phyloP scores from a whole-genome alignment of 129 eudicot species.

The Chrysanthemum lavandulifolium region DNA sequence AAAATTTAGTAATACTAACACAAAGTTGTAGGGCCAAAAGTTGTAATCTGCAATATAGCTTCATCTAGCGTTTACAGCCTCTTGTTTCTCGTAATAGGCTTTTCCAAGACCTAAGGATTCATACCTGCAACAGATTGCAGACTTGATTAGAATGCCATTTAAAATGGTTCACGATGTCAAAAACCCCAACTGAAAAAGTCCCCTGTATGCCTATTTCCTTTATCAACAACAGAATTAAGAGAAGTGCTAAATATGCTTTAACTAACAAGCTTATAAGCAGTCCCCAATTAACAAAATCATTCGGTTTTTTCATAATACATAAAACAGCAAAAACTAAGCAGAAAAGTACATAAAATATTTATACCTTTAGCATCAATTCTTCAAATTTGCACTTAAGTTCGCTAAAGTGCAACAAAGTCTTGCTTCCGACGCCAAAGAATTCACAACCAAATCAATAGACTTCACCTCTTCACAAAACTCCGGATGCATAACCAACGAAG shows the following conservation, averaged over 20 bases:
- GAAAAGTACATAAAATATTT: background rate
- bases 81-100: background rate
- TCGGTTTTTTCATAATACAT: too few species aligned
- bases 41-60: constrained; percentile 8
- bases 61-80: constrained; percentile 6
- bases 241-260: too few species aligned
- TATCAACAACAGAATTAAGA: too few species aligned
- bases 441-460: constrained; percentile 44
- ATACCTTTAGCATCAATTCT: constrained; percentile 40
- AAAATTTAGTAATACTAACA: constrained; percentile 15
- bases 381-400: constrained; percentile 33
- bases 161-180: background rate
- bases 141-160: background rate
- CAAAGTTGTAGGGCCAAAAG: constrained; percentile 9
- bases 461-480: constrained; percentile 72
- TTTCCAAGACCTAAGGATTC: constrained; percentile 14
- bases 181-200: background rate
- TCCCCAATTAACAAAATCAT: too few species aligned
- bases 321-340: too few species aligned
- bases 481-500: constrained; percentile 65
- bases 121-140: constrained; percentile 15
- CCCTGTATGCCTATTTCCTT: too few species aligned
- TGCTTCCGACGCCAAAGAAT: constrained; percentile 64
- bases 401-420: constrained; percentile 54
- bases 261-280: too few species aligned